Evolutionary conservation across 2,329 filamentous ascomycete genomes (phyloP).

Genomic region (Neonectria coccinea): DNA sequence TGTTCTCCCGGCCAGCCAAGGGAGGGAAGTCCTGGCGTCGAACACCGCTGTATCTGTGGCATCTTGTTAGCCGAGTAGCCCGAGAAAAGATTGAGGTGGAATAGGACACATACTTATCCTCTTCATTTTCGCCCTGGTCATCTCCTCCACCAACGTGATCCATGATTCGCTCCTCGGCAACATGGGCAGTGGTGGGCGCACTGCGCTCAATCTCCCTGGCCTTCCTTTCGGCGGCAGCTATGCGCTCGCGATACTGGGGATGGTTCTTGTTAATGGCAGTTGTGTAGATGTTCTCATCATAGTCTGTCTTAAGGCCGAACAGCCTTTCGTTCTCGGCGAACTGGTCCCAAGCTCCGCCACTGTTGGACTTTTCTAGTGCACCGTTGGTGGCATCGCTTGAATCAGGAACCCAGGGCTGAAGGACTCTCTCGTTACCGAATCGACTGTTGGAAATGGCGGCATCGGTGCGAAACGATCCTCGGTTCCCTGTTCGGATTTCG

Average conservation of each 20-base stretch:
- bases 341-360: slow-evolving; percentile 81
- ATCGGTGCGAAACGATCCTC: slow-evolving; percentile 84
- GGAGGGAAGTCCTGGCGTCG: slow-evolving; percentile 79
- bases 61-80: slow-evolving; percentile 34
- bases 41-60: slow-evolving; percentile 86
- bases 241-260: slow-evolving; percentile 81
- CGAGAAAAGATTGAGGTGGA: background rate
- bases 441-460: slow-evolving; percentile 84
- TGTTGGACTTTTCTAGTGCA: slow-evolving; percentile 73
- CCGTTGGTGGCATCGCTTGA: slow-evolving; percentile 71
- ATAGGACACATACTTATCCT: slow-evolving; percentile 78
- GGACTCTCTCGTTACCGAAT: slow-evolving; percentile 75
- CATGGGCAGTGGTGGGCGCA: slow-evolving; percentile 79
- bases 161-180: slow-evolving; percentile 89
- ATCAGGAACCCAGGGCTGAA: slow-evolving; percentile 86
- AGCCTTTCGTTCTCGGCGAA: slow-evolving; percentile 89
- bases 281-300: slow-evolving; percentile 95
- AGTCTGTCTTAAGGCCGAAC: slow-evolving; percentile 89
- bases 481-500: slow-evolving; percentile 65
- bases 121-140: slow-evolving; percentile 82
- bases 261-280: slow-evolving; percentile 88
- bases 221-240: slow-evolving; percentile 83
- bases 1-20: slow-evolving; percentile 70
- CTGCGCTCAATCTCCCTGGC: slow-evolving; percentile 90
- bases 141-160: slow-evolving; percentile 72